Evolutionary conservation across 2,329 filamentous ascomycete species (phyloP).

Genomic region (Chalara sp.): DNA sequence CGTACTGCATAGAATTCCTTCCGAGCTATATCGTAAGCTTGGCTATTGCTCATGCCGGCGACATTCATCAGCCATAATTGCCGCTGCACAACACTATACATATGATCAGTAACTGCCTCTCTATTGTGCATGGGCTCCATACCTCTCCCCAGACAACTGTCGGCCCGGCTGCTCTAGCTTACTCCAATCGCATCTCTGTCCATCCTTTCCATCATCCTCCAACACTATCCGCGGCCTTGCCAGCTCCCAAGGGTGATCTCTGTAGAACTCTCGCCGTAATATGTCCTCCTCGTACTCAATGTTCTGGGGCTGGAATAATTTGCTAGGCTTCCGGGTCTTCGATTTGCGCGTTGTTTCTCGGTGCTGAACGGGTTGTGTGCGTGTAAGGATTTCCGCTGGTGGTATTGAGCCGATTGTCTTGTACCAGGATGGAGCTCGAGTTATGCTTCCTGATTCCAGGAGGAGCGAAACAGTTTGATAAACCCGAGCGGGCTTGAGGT

Average conservation of each 20-base stretch:
- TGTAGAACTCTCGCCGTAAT: slow-evolving; percentile 76
- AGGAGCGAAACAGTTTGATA: slow-evolving; percentile 39
- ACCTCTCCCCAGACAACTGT: slow-evolving; percentile 80
- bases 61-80: slow-evolving; percentile 77
- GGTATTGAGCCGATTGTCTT: slow-evolving; percentile 32
- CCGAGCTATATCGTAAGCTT: slow-evolving; percentile 81
- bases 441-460: slow-evolving; percentile 35
- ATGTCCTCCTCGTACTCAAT: slow-evolving; percentile 79
- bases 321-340: slow-evolving; percentile 56
- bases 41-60: slow-evolving; percentile 48
- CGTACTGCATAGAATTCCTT: slow-evolving; percentile 86
- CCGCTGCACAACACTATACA: slow-evolving; percentile 76
- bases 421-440: slow-evolving; percentile 27
- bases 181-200: slow-evolving; percentile 72
- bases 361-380: slow-evolving; percentile 45
- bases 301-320: slow-evolving; percentile 71
- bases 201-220: slow-evolving; percentile 80
- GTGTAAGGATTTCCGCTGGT: slow-evolving; percentile 50
- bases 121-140: slow-evolving; percentile 18
- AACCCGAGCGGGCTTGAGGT: slow-evolving; percentile 36
- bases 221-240: slow-evolving; percentile 80
- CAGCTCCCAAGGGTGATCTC: slow-evolving; percentile 95
- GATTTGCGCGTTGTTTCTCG: slow-evolving; percentile 19
- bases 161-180: slow-evolving; percentile 67
- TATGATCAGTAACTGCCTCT: slow-evolving; percentile 8